Percentiles rank a stretch among this genome's conserved stretches.
These are phyloP conservation scores for Geranomyces variabilis DNA, from an alignment of 192 early-diverging fungal genomes.

Conservation along the genomic window DNA sequence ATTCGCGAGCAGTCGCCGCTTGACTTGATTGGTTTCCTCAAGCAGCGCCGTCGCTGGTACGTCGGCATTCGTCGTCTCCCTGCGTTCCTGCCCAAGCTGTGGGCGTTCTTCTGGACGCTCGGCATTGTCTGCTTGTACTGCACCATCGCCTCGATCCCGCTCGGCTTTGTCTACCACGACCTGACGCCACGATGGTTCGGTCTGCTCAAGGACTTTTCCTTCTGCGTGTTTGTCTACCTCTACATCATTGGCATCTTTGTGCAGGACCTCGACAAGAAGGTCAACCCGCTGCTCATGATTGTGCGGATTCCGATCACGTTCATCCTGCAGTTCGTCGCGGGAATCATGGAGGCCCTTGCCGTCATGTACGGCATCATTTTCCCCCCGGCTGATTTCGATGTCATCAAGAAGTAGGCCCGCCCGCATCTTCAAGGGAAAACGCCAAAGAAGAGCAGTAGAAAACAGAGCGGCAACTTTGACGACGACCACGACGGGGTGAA, in stretches of 20 bases:
- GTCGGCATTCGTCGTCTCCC: conserved; percentile 59
- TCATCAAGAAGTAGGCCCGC: conserved; percentile 64
- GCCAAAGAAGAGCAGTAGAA: too few species aligned
- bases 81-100: conserved; percentile 56
- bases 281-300: conserved; percentile 46
- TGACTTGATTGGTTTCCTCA: conserved; percentile 57
- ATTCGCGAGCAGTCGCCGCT: conserved; percentile 59
- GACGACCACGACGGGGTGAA: too few species aligned
- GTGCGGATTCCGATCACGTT: conserved; percentile 49
- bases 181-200: conserved; percentile 61
- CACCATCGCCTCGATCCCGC: conserved; percentile 52
- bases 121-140: conserved; percentile 50
- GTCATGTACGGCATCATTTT: conserved; percentile 58
- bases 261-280: conserved; percentile 57
- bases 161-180: conserved; percentile 40
- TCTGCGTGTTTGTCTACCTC: conserved; percentile 55
- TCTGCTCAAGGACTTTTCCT: conserved; percentile 57
- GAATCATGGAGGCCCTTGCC: conserved; percentile 49
- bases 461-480: too few species aligned
- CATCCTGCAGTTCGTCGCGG: conserved; percentile 52
- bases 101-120: conserved; percentile 60
- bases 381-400: conserved; percentile 56
- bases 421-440: too few species aligned
- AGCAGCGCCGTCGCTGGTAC: conserved; percentile 61
- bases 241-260: conserved; percentile 58